Base-by-base conservation (phyloP, 129 eudicot species). In the carrot (Daucus carota) region DNA sequence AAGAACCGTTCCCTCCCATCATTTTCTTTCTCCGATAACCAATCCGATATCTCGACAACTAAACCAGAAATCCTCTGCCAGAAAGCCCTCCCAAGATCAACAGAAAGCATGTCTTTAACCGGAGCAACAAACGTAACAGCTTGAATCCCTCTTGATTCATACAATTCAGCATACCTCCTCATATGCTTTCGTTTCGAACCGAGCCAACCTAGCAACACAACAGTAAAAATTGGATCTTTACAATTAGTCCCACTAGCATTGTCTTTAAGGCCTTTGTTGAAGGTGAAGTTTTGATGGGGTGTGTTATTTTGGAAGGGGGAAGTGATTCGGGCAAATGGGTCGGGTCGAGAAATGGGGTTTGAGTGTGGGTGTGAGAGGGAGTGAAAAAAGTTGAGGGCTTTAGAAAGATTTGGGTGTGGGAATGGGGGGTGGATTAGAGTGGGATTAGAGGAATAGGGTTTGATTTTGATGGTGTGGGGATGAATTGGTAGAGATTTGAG, bases 151-250 rank as follows among this genome's bases (percentile, higher is more conserved):
- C 80, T 83, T 31, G 76, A 31, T 31, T 85, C 86, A 75, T 94
- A 94, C 84, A 89, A 34, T 81, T 91, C 97, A 15, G 86, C 94
- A 75, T 91, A 94, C 85, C 90, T 86, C 88, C 83, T 87, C 81
- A 94, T 78, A 62, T 94, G 99, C 62, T 89, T 94, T 57, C 82
- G 87, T 79, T 72, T 78, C 1, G 96, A 88, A 11, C 99, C 99
- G 24, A 94, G 79, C 99, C 99, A 94, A 3, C 97, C 99, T 42
- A 94, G 54, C 83, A 94, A 34, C 67, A 94, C 96, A 46, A 84
- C 97, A 38, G 92, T 86, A 54, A 83, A 92, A 77, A 78, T 78
- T 7, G 88, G 84, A 16, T 79, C 84, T 15, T 76, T 78, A 28
- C 79, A n/a, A 57, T 24, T 28, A 57, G 15, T 5, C 9, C 65